Evolutionary conservation across 371 early-diverging fungal species (phyloP), one percentile per base, ranked within the genome.

Genomic region (Syncephalastrum contaminatum): DNA sequence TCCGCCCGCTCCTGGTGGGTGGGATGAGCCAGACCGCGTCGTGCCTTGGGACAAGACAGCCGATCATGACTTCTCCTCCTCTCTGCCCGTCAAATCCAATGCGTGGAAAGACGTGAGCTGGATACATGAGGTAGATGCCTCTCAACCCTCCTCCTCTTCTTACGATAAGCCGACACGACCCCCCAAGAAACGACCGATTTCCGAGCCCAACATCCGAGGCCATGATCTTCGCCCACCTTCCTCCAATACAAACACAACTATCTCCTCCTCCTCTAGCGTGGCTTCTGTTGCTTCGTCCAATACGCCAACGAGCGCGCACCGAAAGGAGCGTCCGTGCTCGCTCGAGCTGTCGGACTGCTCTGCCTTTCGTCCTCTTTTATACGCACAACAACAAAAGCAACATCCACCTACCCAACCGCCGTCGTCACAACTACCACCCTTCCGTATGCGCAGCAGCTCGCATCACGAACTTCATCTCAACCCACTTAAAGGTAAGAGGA

Each of bases 21-120:
- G 67, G 67, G 61, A 67, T 43, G 53, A 59, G n/a, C 67, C 67
- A 47, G 63, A 62, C 1, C 67, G 67, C n/a, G 54, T 54, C 0
- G 36, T 67, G 4, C 43, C 52, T n/a, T 67, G 67, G 67, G 62
- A 53, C 18, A 43, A 59, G 4, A 59, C 64, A 1, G 48, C 50
- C 19, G 49, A 59, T 4, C 18, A 13, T 22, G 64, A 64, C 30
- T 55, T 48, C 42, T 64, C 64, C 43, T 59, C 60, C 40, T 64
- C 48, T 25, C 16, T 61, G 40, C 18, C 46, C 21, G 39, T 56
- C n/a, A 43, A 42, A 50, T 13, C 43, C 27, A 44, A 19, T 36
- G 53, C 46, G 12, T 47, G 59, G 52, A 52, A 53, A 5, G 22
- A 40, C 14, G 45, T 50, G 41, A 44, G 53, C 19, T 59, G 59